Evolutionary conservation across 176 grass and related monocot genomes (phyloP), one percentile per base, ranked within the genome.

Genomic region (Cenchrus purpureus): DNA sequence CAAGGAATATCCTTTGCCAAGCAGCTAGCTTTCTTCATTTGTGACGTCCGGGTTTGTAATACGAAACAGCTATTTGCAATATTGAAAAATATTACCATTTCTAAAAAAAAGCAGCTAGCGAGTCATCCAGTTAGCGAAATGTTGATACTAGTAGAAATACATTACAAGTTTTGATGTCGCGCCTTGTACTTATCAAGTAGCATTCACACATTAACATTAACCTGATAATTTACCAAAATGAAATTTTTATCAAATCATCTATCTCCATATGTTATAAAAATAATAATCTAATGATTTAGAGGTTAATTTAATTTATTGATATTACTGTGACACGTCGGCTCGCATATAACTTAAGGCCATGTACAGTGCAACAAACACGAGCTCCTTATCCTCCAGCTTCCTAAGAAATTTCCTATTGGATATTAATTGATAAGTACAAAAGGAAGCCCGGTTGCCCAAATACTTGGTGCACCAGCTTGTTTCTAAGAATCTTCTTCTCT

Each of bases 401-500:
- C 40, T 49, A 7, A 49, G 25, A 81, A 68, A n/a, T 59, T 87
- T 82, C 78, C 78, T 82, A 40, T 68, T 59, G 17, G 37, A 40
- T 56, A 43, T 19, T 48, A 16, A 55, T 81, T 12, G 2, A 76
- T 51, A 65, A 67, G 51, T 40, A 75, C 12, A 42, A 66, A 89
- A 63, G 60, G 58, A 67, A 51, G 9, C 52, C 54, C 3, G 32
- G n/a, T 73, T 82, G 68, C 52, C 20, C 49, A 60, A 74, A 79
- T 66, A 52, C 50, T 73, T 71, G 67, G 50, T 42, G 10, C 52
- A 34, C 68, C 84, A 40, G 37, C 76, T 80, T 62, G 43, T 50
- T 86, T 68, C 84, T 79, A 83, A 79, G 84, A 90, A 90, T 58
- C 51, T 90, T 90, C 88, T 83, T 62, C 59, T 13, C 37, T 3